phyloP scores from a whole-genome alignment of 2,329 filamentous ascomycete genomes.

The Penicillium thymicola region DNA sequence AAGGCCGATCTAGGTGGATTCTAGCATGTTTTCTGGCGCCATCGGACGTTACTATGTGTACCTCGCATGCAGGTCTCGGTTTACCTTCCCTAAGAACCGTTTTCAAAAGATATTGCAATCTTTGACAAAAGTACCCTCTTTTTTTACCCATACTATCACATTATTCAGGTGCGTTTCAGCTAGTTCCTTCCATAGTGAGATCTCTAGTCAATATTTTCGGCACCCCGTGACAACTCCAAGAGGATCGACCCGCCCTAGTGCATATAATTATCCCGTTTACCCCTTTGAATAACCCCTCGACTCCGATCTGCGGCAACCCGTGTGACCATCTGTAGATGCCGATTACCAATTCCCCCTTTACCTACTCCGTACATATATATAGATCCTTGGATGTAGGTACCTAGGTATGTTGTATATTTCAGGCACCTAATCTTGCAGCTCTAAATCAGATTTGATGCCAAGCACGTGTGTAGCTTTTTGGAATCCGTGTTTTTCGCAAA shows the following conservation, averaged over 20 bases:
- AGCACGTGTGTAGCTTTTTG: background rate
- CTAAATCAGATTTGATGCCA: background rate
- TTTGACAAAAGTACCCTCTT: background rate
- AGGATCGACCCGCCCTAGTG: background rate
- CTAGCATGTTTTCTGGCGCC: conserved; percentile 14
- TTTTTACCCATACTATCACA: background rate
- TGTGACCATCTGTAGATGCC: background rate
- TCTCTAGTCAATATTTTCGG: conserved; percentile 6
- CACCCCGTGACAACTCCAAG: conserved; percentile 4
- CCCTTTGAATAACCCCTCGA: background rate
- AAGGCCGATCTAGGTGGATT: conserved; percentile 9
- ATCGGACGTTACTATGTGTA: conserved; percentile 9
- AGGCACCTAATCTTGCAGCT: background rate
- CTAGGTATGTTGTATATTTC: background rate
- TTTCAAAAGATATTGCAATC: background rate
- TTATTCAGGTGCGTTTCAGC: background rate
- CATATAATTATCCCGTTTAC: background rate
- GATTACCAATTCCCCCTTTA: background rate
- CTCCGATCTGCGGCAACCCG: conserved; percentile 10
- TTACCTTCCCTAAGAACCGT: conserved; percentile 15
- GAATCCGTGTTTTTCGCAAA: background rate
- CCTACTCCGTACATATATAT: background rate
- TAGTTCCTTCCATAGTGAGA: background rate
- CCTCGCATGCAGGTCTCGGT: conserved; percentile 14
- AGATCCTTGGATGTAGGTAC: background rate